Evolutionary conservation across 768 basidiomycete species (phyloP).

Genomic region (Tulasnella sp.): DNA sequence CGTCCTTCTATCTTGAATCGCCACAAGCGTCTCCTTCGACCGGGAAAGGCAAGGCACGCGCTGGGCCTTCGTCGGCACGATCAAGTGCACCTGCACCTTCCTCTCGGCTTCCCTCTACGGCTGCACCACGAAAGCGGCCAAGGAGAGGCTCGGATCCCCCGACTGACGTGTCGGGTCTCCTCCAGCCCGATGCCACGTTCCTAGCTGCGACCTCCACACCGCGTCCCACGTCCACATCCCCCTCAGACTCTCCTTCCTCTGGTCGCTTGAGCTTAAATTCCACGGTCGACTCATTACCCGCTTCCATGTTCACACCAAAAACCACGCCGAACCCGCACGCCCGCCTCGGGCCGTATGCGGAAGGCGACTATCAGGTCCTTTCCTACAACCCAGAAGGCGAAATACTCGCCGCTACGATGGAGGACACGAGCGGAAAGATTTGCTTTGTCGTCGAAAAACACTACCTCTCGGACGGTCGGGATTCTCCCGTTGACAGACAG

Average conservation of each 20-base stretch:
- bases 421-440: slow-evolving; percentile 14
- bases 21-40: not conserved
- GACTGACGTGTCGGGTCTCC: no score
- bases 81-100: not conserved
- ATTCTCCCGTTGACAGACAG: no score
- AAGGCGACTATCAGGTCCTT: slow-evolving; percentile 12
- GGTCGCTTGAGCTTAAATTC: no score
- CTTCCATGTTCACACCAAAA: no score
- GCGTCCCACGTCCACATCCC: not conserved
- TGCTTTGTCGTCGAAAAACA: slow-evolving; percentile 11
- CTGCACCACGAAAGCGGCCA: no score
- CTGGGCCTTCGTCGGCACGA: not conserved
- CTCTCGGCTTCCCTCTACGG: no score
- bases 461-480: no score
- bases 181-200: not conserved
- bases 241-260: no score
- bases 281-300: no score
- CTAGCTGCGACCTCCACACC: not conserved
- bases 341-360: not conserved
- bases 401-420: slow-evolving; percentile 2
- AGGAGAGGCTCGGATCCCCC: no score
- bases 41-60: not conserved
- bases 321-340: not conserved
- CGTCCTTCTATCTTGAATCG: not conserved
- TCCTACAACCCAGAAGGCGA: slow-evolving; percentile 1